Evolutionary conservation across 2,329 filamentous ascomycete species (phyloP).

Genomic region (Xenoacremonium recifei): DNA sequence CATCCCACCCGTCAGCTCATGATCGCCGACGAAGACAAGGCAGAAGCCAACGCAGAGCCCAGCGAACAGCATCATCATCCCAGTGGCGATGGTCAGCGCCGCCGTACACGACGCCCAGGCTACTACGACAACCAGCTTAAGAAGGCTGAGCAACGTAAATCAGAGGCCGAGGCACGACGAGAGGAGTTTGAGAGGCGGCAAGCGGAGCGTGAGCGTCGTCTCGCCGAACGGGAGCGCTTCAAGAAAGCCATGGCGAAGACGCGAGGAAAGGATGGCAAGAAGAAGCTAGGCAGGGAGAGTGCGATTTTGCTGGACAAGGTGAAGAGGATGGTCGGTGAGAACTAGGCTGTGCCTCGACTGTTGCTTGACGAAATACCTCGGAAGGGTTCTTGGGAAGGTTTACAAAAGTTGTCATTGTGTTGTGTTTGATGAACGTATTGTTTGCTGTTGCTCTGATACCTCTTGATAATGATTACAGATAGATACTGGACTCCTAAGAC

Average conservation of each 20-base stretch:
- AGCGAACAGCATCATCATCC: slow-evolving; percentile 4
- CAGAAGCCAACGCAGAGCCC: slow-evolving; percentile 27
- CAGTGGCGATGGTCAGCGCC: slow-evolving; percentile 32
- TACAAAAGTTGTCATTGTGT: too few species aligned
- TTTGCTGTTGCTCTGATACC: too few species aligned
- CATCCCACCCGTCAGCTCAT: slow-evolving; percentile 40
- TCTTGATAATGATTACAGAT: too few species aligned
- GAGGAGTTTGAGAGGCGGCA: slow-evolving; percentile 46
- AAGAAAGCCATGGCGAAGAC: slow-evolving; percentile 72
- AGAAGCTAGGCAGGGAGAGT: slow-evolving; percentile 81
- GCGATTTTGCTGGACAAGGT: slow-evolving; percentile 75
- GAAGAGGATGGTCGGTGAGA: slow-evolving; percentile 63
- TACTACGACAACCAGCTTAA: slow-evolving; percentile 65
- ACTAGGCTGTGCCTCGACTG: too few species aligned
- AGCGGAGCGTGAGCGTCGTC: slow-evolving; percentile 63
- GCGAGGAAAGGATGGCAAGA: slow-evolving; percentile 70
- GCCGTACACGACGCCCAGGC: slow-evolving; percentile 43
- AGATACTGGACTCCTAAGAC: too few species aligned
- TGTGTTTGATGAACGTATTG: too few species aligned
- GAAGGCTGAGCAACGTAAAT: slow-evolving; percentile 42
- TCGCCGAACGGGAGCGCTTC: slow-evolving; percentile 63
- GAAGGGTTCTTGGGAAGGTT: too few species aligned
- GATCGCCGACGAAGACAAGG: slow-evolving; percentile 37
- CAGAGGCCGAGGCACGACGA: slow-evolving; percentile 41
- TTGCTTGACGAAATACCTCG: too few species aligned